phyloP scores from a whole-genome alignment of 352 stramenopile genomes.

The Halophytophthora batemanensis region DNA sequence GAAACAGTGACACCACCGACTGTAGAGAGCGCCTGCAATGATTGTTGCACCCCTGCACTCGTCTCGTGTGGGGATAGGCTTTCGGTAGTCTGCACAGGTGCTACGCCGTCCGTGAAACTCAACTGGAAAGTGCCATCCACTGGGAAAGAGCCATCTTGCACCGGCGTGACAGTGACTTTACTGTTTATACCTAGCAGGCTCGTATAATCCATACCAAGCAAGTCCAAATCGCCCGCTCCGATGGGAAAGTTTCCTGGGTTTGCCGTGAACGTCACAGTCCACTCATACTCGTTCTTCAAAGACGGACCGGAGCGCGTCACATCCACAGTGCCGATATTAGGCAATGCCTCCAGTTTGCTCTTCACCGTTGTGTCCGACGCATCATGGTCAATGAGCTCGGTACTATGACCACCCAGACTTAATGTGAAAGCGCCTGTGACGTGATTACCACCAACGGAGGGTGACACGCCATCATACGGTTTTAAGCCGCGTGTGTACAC shows the following conservation, averaged over 20 bases:
- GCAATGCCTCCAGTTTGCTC: conserved; percentile 86
- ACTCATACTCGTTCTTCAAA: conserved; percentile 90
- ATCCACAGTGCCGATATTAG: conserved; percentile 90
- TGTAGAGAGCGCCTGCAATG: conserved; percentile 41
- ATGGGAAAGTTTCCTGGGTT: conserved; percentile 93
- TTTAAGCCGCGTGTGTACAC: conserved; percentile 74
- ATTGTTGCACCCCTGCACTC: conserved; percentile 34
- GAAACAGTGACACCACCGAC: conserved; percentile 69
- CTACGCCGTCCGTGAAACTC: conserved; percentile 28
- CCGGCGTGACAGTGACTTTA: conserved; percentile 26
- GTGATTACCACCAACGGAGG: conserved; percentile 85
- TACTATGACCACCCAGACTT: conserved; percentile 85
- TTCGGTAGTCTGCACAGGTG: conserved; percentile 28
- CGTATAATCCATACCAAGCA: conserved; percentile 37
- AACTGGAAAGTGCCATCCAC: conserved; percentile 69
- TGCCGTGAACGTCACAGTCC: conserved; percentile 91
- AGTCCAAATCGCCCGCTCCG: conserved; percentile 59
- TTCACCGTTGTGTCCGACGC: conserved; percentile 91
- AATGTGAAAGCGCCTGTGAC: conserved; percentile 88
- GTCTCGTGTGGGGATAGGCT: conserved; percentile 59
- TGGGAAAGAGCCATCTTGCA: conserved; percentile 46
- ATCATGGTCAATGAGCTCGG: conserved; percentile 89
- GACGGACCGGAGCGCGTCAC: conserved; percentile 84
- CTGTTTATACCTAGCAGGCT: conserved; percentile 45
- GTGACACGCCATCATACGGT: conserved; percentile 23